Evolutionary conservation across 352 stramenopile genomes (phyloP).

Genomic region (Phytophthora syringae): DNA sequence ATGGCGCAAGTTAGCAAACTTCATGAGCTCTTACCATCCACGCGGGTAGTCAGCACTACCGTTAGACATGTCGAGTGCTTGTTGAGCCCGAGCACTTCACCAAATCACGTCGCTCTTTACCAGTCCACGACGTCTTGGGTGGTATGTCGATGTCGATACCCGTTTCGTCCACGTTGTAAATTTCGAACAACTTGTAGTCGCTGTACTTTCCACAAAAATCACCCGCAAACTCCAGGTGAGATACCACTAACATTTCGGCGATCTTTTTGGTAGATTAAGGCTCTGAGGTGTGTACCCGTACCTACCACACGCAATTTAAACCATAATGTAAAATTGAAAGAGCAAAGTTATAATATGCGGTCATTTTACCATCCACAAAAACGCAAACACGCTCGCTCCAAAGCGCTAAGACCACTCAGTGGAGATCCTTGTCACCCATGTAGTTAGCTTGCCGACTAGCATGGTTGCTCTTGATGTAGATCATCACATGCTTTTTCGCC

Average conservation of each 20-base stretch:
- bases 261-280: not conserved
- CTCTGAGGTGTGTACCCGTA: not conserved
- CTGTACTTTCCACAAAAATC: not conserved
- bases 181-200: not conserved
- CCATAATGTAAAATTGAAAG: not conserved
- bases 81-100: too few relatives aligned
- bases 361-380: not conserved
- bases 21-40: too few relatives aligned
- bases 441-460: not conserved
- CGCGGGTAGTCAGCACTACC: not conserved
- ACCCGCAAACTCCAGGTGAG: not conserved
- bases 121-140: too few relatives aligned
- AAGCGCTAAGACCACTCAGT: not conserved
- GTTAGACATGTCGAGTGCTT: not conserved
- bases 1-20: not conserved
- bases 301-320: not conserved
- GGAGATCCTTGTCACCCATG: not conserved
- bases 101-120: too few relatives aligned
- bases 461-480: not conserved
- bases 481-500: not conserved
- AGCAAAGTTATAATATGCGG: too few relatives aligned
- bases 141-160: not conserved
- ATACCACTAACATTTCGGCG: not conserved
- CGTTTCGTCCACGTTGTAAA: not conserved
- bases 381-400: not conserved